A percentile compares a stretch with the other conserved stretches of the same genome.
phyloP scores from a whole-genome alignment of 2,329 filamentous ascomycete genomes.

The Penicillium sp. region DNA sequence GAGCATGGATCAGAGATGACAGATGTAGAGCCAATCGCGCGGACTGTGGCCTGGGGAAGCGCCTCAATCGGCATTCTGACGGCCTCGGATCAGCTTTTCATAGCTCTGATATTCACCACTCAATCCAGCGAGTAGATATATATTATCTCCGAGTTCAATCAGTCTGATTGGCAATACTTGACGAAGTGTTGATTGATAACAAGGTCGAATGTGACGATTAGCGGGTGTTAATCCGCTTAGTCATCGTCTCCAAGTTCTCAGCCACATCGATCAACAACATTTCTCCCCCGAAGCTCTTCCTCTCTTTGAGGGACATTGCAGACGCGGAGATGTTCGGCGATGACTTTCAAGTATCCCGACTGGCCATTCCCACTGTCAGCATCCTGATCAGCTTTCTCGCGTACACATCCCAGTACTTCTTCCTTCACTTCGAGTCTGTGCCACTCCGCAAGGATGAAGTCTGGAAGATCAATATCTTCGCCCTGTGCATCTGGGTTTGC shows the following conservation, averaged over 20 bases:
- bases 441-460: slow-evolving; percentile 48
- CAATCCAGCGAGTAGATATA: not conserved
- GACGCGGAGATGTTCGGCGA: slow-evolving; percentile 19
- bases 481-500: slow-evolving; percentile 53
- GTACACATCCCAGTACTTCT: slow-evolving; percentile 57
- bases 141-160: not conserved
- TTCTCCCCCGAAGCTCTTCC: slow-evolving; percentile 5
- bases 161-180: not conserved
- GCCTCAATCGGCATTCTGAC: slow-evolving; percentile 44
- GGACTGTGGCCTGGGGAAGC: slow-evolving; percentile 41
- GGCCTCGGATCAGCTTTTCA: slow-evolving; percentile 4
- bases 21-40: slow-evolving; percentile 54
- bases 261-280: slow-evolving; percentile 14
- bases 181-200: not conserved
- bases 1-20: slow-evolving; percentile 54
- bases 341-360: slow-evolving; percentile 31
- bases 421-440: slow-evolving; percentile 50
- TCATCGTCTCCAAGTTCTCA: slow-evolving; percentile 5
- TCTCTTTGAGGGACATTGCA: not conserved
- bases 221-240: slow-evolving; percentile 7
- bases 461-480: slow-evolving; percentile 52
- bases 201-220: not conserved
- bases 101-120: not conserved
- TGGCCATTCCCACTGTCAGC: slow-evolving; percentile 53
- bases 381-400: slow-evolving; percentile 55